Conservation (phyloP, 2,329 filamentous ascomycete species). For the Paramyrothecium roridum region DNA sequence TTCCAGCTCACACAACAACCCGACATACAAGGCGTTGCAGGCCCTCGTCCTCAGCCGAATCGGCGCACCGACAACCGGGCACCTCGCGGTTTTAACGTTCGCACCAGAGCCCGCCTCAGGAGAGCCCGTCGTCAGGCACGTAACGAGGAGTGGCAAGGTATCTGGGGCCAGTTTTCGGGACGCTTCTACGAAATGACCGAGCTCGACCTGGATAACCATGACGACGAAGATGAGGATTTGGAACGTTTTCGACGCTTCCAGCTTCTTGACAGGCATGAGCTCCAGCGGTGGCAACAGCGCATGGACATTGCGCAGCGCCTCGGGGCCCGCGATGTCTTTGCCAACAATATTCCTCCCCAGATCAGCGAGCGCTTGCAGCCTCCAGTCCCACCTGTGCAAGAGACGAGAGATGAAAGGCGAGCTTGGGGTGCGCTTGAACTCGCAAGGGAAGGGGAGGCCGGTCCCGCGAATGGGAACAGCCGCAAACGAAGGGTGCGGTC, state of each 20-base stretch:
- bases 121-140: slow-evolving; percentile 60
- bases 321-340: slow-evolving; percentile 71
- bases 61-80: slow-evolving; percentile 28
- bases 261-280: slow-evolving; percentile 55
- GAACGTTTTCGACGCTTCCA: slow-evolving; percentile 53
- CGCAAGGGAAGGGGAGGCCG: slow-evolving; percentile 66
- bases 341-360: slow-evolving; percentile 52
- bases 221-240: slow-evolving; percentile 69
- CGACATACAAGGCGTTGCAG: slow-evolving; percentile 27
- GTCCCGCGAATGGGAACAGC: slow-evolving; percentile 41
- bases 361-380: slow-evolving; percentile 62
- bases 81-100: slow-evolving; percentile 34
- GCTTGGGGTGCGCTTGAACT: slow-evolving; percentile 92
- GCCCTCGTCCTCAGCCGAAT: slow-evolving; percentile 23
- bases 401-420: slow-evolving; percentile 75
- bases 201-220: slow-evolving; percentile 36
- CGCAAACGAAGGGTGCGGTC: slow-evolving; percentile 76
- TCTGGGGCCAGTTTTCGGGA: slow-evolving; percentile 67
- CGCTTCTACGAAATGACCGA: slow-evolving; percentile 57
- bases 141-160: slow-evolving; percentile 82
- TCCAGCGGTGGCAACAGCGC: slow-evolving; percentile 77
- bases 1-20: slow-evolving; percentile 33
- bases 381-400: slow-evolving; percentile 53
- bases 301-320: slow-evolving; percentile 78
- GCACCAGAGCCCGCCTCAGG: slow-evolving; percentile 57